phyloP scores from a whole-genome alignment of 2,329 filamentous ascomycete genomes.

The Phaeosphaeriaceae sp. region DNA sequence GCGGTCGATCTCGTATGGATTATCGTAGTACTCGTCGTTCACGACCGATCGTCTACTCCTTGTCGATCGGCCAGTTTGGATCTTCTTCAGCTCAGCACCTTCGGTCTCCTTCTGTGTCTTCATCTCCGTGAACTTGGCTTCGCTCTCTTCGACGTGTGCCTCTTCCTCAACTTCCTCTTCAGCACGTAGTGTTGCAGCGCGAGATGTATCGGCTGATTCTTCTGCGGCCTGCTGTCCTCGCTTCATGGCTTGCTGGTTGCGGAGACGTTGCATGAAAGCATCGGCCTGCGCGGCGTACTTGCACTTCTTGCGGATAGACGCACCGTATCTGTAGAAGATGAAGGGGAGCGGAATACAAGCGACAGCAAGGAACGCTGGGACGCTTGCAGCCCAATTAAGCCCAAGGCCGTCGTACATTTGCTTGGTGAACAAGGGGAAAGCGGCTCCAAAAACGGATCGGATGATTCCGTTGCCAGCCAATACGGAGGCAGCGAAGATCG shows the following conservation, averaged over 20 bases:
- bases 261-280: conserved; percentile 62
- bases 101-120: conserved; percentile 46
- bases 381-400: conserved; percentile 77
- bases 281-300: conserved; percentile 75
- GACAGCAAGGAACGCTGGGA: conserved; percentile 78
- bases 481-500: conserved; percentile 78
- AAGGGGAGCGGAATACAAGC: conserved; percentile 77
- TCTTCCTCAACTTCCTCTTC: conserved; percentile 41
- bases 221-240: conserved; percentile 15
- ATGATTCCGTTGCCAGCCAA: conserved; percentile 82
- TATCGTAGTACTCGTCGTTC: conserved; percentile 49
- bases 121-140: conserved; percentile 48
- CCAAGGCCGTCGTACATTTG: conserved; percentile 65
- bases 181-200: conserved; percentile 29
- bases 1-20: conserved; percentile 59
- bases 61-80: conserved; percentile 37
- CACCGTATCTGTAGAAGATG: conserved; percentile 78
- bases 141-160: conserved; percentile 25
- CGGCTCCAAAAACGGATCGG: conserved; percentile 78
- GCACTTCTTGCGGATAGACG: conserved; percentile 69
- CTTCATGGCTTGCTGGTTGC: conserved; percentile 37
- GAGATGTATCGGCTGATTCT: conserved; percentile 30
- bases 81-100: conserved; percentile 34
- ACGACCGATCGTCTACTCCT: conserved; percentile 33
- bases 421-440: conserved; percentile 79